Base-by-base conservation (phyloP, 2,329 filamentous ascomycete genomes). In the Phyllosticta paracitricarpa region DNA sequence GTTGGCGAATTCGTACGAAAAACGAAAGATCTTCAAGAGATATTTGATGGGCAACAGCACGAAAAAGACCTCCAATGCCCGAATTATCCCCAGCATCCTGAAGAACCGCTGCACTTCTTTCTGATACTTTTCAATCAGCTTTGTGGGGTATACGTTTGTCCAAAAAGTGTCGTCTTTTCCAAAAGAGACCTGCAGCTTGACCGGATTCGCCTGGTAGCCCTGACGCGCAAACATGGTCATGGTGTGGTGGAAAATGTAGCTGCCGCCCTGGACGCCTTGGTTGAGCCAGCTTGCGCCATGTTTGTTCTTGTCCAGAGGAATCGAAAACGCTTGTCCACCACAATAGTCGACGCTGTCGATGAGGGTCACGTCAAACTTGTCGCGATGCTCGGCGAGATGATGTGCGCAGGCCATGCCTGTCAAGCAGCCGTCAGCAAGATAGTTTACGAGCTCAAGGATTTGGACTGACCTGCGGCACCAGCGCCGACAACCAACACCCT, bases 1-100 rank as follows among this genome's bases (percentile, higher is more conserved):
- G 67, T 90, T 85, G 17, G 82, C 82, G 68, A 91, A 91, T 61
- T 88, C 86, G 9, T 82, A 79, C 61, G 79, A 85, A 73, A 91
- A 90, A 61, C 83, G 75, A 72, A 89, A 89, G 57, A 89, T 71
- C 61, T 82, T 82, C 66, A 90, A 78, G 70, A 90, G 80, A 35
- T 84, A 72, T 63, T 83, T 84, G 67, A 91, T 84, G 0, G 76
- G 84, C 1, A 87, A 68, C 2, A 87, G 70, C 0, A 82, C 83
- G 55, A 87, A 78, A 33, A 86, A 68, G 0, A 84, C 69, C 74
- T 86, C 81, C n/a, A 83, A 82, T 78, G 77, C 81, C 56, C 83
- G 79, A 10, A 86, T 77, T 19, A 86, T 73, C 59, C 78, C 82
- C 61, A 85, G 69, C 70, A 84, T 82, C 51, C 70, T 77, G 22